Base-by-base conservation (phyloP, 176 grass and related monocot species). In the Phoenix roebelenii region DNA sequence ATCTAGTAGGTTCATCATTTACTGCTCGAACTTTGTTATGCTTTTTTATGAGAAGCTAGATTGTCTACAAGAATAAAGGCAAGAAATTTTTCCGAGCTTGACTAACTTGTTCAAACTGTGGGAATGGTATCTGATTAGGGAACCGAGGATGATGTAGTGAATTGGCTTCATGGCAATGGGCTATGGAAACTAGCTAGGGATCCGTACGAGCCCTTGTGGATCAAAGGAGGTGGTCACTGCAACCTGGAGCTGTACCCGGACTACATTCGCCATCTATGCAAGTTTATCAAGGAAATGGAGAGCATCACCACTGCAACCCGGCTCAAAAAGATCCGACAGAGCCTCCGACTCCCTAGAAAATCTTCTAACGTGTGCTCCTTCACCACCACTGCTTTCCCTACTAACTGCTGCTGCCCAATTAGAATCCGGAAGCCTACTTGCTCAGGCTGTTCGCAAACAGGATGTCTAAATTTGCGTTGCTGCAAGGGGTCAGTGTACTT, bases 341-440 rank as follows among this genome's bases (percentile, higher is more conserved):
- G 35, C 10, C 35, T 44, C 35, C 35, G 14, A 10, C 35, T 44
- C 35, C 35, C 35, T 44, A 44, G 35, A 44, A 44, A 44, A 44
- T 1, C 10, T 44, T 44, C 7, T 44, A 44, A 44, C 1, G 9
- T 0, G 10, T 12, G 35, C 35, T 1, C 1, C 7, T 44, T 70
- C 7, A 88, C 80, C 0, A 91, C 77, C 0, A 93, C 94, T 16
- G 89, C 88, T 66, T 98, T 98, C 75, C 86, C 85, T 5, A 7
- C 79, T 28, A 93, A 89, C 57, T 93, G 94, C 19, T 98, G 88
- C 74, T 92, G 84, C 53, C 77, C 74, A 14, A 85, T 93, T 39
- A 69, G 82, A 73, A 72, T 83, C 50, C 69, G 67, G 61, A 98
- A 93, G 35, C 88, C 85, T 2, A 79, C 71, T 65, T 88, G 83